Percentiles rank a stretch among this genome's conserved stretches.
phyloP scores from a whole-genome alignment of 2,329 filamentous ascomycete genomes.

The Fusarium robinianum region DNA sequence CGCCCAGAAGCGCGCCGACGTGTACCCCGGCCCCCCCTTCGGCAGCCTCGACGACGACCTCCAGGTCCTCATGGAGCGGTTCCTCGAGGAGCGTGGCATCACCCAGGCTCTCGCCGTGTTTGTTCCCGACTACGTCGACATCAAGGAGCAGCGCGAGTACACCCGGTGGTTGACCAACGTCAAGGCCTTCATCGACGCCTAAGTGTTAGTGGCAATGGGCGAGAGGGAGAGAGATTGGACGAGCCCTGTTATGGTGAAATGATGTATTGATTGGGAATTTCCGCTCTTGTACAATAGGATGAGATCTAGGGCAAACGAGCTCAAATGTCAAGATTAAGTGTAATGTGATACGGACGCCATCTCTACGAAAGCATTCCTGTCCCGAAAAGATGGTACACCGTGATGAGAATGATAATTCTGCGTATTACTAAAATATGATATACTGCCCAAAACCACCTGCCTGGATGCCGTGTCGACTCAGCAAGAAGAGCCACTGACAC shows the following conservation, averaged over 20 bases:
- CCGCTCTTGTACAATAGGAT: slow-evolving; percentile 39
- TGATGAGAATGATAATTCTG: no score
- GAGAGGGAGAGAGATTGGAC: slow-evolving; percentile 6
- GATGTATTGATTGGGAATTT: slow-evolving; percentile 33
- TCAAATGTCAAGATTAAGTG: slow-evolving; percentile 29
- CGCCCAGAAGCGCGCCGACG: slow-evolving; percentile 73
- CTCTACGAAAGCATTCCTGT: no score
- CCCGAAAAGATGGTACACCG: no score
- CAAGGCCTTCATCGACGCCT: slow-evolving; percentile 82
- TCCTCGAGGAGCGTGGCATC: slow-evolving; percentile 92
- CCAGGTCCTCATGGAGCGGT: slow-evolving; percentile 88
- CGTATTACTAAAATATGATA: no score
- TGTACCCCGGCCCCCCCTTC: slow-evolving; percentile 92
- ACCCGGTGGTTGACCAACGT: slow-evolving; percentile 85
- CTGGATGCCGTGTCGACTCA: no score
- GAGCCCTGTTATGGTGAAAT: slow-evolving; percentile 19
- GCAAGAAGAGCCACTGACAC: no score
- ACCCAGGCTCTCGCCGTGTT: slow-evolving; percentile 86
- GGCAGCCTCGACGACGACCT: slow-evolving; percentile 95
- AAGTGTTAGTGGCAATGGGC: slow-evolving; percentile 30
- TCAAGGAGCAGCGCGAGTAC: slow-evolving; percentile 99
- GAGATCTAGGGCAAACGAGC: slow-evolving; percentile 28
- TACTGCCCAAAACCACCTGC: no score
- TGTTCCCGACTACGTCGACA: slow-evolving; percentile 93
- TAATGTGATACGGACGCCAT: slow-evolving; percentile 31